Percentiles rank a stretch among this genome's conserved stretches.
Conservation (phyloP, 805 yeast species). For the Wickerhamiella qilinensis region DNA sequence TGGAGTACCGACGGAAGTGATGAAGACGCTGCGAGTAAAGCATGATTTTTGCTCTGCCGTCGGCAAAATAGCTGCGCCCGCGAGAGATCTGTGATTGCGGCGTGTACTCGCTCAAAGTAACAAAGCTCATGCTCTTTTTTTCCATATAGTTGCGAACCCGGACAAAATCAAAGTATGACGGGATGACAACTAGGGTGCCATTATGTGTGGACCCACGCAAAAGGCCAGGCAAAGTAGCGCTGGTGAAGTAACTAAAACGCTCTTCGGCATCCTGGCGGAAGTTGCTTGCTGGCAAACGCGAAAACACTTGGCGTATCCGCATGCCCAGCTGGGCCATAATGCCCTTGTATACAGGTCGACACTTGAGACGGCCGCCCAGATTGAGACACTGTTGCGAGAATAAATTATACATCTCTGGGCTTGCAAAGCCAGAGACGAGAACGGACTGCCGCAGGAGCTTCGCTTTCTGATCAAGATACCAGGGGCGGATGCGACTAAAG, state of each 20-base stretch:
- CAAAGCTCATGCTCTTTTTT: constrained; percentile 44
- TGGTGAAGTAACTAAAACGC: constrained; percentile 68
- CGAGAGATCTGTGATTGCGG: constrained; percentile 53
- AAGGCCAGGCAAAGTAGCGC: constrained; percentile 58
- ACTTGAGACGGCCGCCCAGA: constrained; percentile 23
- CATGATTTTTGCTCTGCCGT: constrained; percentile 47
- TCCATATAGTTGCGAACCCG: constrained; percentile 58
- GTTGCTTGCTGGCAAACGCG: constrained; percentile 42
- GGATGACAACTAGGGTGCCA: constrained; percentile 69
- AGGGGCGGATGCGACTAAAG: constrained; percentile 79
- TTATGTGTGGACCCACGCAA: constrained; percentile 41
- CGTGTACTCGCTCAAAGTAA: constrained; percentile 71
- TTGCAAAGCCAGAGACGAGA: constrained; percentile 53
- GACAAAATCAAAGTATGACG: constrained; percentile 74
- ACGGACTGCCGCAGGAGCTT: constrained; percentile 59
- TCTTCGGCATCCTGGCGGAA: constrained; percentile 59
- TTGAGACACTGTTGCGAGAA: constrained; percentile 24
- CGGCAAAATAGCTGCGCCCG: constrained; percentile 52
- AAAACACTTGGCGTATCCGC: constrained; percentile 38
- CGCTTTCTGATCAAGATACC: constrained; percentile 78
- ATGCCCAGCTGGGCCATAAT: constrained; percentile 51
- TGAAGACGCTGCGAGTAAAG: constrained; percentile 92
- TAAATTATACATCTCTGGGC: constrained; percentile 68
- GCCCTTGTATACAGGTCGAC: constrained; percentile 32
- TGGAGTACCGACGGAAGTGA: constrained; percentile 71